Conservation (phyloP, 345 rosid species). For the Acer campestre region DNA sequence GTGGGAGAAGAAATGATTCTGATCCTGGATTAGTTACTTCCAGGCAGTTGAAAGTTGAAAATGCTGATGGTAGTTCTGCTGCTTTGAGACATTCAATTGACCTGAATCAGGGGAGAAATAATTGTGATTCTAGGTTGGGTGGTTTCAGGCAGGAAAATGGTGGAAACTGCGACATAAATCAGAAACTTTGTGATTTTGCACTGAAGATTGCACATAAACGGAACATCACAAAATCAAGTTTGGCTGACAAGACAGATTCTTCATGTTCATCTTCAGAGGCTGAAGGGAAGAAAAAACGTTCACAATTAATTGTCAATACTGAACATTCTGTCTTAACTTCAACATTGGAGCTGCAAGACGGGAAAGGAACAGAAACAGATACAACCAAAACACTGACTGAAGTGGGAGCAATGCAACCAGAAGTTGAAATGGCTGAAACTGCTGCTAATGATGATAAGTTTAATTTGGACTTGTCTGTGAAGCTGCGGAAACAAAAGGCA, state of each 20-base stretch:
- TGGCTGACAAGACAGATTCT: slow-evolving; percentile 12
- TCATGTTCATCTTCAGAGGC: slow-evolving; percentile 26
- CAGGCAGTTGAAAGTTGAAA: slow-evolving; percentile 15
- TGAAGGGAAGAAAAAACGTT: slow-evolving; percentile 31
- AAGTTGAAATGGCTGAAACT: slow-evolving; percentile 31
- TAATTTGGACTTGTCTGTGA: slow-evolving; percentile 24
- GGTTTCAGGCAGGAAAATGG: slow-evolving; percentile 18
- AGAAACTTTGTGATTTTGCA: slow-evolving; percentile 31
- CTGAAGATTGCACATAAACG: slow-evolving; percentile 19
- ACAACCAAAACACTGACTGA: slow-evolving; percentile 20
- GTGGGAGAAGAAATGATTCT: slow-evolving; percentile 12
- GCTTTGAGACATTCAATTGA: slow-evolving; percentile 18
- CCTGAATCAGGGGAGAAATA: slow-evolving; percentile 15
- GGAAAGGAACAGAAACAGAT: slow-evolving; percentile 18
- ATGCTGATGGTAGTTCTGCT: slow-evolving; percentile 21
- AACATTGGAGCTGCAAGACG: slow-evolving; percentile 39
- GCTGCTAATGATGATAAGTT: slow-evolving; percentile 29
- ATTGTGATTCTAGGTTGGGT: slow-evolving; percentile 22
- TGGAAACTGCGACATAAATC: slow-evolving; percentile 24
- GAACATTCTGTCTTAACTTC: slow-evolving; percentile 45
- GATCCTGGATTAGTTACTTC: slow-evolving; percentile 13
- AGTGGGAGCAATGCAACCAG: slow-evolving; percentile 24
- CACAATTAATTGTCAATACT: slow-evolving; percentile 14
- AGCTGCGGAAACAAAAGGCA: slow-evolving; percentile 29
- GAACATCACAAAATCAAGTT: slow-evolving; percentile 22